Evolutionary conservation across 345 rosid genomes (phyloP).

Genomic region (Salix exigua): DNA sequence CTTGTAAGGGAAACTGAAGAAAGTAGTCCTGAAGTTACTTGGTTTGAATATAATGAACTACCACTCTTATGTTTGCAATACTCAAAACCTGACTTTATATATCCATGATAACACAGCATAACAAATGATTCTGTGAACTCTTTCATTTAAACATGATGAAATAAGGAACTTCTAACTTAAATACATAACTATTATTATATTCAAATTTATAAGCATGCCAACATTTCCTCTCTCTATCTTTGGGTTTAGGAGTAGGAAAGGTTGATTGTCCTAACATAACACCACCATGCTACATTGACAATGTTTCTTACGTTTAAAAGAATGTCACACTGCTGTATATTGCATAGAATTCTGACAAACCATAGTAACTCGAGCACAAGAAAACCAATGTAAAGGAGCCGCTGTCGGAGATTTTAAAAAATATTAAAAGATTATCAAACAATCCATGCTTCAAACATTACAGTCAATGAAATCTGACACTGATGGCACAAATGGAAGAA

Average conservation of each 20-base stretch:
- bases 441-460: not conserved
- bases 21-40: not conserved
- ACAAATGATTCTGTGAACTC: not conserved
- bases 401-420: not conserved
- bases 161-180: not conserved
- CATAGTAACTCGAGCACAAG: not conserved
- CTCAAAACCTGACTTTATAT: not conserved
- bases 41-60: not conserved
- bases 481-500: not conserved
- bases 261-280: not conserved
- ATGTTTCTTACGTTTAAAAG: too few relatives aligned
- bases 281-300: not conserved
- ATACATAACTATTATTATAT: not conserved
- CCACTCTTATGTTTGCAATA: not conserved
- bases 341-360: not conserved
- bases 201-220: not conserved
- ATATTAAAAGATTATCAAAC: not conserved
- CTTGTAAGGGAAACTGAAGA: not conserved
- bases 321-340: too few relatives aligned
- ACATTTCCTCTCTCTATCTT: not conserved
- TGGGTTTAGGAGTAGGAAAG: not conserved
- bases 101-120: not conserved
- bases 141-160: not conserved
- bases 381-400: not conserved
- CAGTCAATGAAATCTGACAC: not conserved